phyloP scores from a whole-genome alignment of 352 stramenopile genomes.

The Blastocystis sp. region DNA sequence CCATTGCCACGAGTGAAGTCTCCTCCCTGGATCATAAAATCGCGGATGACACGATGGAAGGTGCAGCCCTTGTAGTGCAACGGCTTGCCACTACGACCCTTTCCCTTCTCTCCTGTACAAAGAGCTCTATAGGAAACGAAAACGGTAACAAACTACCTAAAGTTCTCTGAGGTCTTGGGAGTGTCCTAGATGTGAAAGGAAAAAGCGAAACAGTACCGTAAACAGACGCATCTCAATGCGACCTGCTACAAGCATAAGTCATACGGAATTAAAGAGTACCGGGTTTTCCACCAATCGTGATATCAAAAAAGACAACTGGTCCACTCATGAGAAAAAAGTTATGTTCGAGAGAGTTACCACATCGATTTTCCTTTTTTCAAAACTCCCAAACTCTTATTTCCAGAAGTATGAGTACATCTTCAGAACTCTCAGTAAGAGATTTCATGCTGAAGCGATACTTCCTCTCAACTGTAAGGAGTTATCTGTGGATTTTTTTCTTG shows the following conservation, averaged over 20 bases:
- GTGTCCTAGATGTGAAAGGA: conserved; percentile 71
- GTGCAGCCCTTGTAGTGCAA: conserved; percentile 93
- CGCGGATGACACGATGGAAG: conserved; percentile 94
- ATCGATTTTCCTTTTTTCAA: no score
- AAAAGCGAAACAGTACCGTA: conserved; percentile 66
- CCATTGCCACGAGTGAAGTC: conserved; percentile 84
- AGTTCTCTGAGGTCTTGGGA: conserved; percentile 95
- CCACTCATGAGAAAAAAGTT: conserved; percentile 67
- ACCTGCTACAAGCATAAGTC: conserved; percentile 67
- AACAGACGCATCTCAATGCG: conserved; percentile 92
- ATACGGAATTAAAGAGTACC: neutral
- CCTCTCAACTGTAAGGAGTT: neutral
- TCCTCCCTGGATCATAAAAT: conserved; percentile 93
- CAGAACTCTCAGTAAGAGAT: neutral
- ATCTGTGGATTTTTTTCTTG: neutral
- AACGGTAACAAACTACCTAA: conserved; percentile 67
- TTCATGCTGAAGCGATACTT: neutral
- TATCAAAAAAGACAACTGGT: conserved; percentile 79
- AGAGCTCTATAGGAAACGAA: conserved; percentile 70
- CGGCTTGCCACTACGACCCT: conserved; percentile 68
- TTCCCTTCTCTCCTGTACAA: conserved; percentile 93
- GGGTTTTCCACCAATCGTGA: conserved; percentile 80
- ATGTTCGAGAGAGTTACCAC: neutral
- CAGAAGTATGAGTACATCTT: neutral
- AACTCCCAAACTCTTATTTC: neutral